Conservation (phyloP, 768 basidiomycete species). For the Rubroboletus satanas region DNA sequence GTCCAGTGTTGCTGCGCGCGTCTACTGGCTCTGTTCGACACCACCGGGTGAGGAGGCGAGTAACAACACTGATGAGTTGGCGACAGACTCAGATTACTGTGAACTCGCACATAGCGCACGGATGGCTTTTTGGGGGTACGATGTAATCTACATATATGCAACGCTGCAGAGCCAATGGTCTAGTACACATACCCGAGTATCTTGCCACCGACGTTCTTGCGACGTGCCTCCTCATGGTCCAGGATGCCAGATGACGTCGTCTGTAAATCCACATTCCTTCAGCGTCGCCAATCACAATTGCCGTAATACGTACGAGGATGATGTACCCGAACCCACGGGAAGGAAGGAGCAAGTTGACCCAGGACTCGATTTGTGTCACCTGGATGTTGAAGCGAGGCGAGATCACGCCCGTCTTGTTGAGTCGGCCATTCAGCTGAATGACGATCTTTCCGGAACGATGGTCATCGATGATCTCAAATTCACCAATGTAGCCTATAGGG, state of each 20-base stretch:
- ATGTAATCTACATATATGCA: constrained; percentile 23
- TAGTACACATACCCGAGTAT: constrained; percentile 91
- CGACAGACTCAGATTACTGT: background rate
- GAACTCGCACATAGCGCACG: background rate
- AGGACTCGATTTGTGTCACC: constrained; percentile 85
- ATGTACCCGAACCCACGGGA: constrained; percentile 95
- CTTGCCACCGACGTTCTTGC: constrained; percentile 97
- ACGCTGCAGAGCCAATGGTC: constrained; percentile 14
- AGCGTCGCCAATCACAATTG: background rate
- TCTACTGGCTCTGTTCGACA: no score
- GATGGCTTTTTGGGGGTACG: constrained; percentile 10
- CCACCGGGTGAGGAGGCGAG: background rate
- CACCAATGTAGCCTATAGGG: constrained; percentile 86
- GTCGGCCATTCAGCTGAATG: constrained; percentile 94
- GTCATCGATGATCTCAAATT: constrained; percentile 98
- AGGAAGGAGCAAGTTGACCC: constrained; percentile 96
- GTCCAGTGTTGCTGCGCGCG: no score
- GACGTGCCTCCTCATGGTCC: constrained; percentile 98
- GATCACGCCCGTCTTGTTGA: constrained; percentile 99
- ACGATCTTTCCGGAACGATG: constrained; percentile 98
- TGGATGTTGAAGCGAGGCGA: constrained; percentile 99
- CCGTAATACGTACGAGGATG: constrained; percentile 66
- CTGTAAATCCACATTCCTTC: constrained; percentile 34
- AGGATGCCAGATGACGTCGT: constrained; percentile 98
- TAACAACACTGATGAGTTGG: no score